Evolutionary conservation across 2,329 filamentous ascomycete genomes (phyloP).

Genomic region (Nigrospora osmanthi): DNA sequence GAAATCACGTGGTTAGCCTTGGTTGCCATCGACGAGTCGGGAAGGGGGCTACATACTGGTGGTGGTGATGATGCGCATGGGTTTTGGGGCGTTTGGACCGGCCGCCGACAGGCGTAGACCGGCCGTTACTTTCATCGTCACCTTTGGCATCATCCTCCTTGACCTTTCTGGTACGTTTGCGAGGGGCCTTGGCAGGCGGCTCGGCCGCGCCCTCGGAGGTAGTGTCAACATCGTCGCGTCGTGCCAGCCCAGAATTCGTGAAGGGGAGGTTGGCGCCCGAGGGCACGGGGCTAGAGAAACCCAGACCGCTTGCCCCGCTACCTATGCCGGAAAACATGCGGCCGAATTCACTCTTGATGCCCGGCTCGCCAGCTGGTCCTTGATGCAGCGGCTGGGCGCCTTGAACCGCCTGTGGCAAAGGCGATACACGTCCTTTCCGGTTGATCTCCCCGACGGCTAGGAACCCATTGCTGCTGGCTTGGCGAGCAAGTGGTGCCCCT

Average conservation of each 20-base stretch:
- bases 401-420: conserved; percentile 87
- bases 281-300: conserved; percentile 42
- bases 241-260: conserved; percentile 32
- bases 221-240: conserved; percentile 45
- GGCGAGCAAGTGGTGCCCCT: conserved; percentile 42
- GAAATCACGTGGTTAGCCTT: too few relatives aligned
- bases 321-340: conserved; percentile 93
- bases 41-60: conserved; percentile 48
- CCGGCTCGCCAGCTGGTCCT: conserved; percentile 73
- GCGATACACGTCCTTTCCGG: conserved; percentile 76
- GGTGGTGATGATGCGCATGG: conserved; percentile 54
- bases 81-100: conserved; percentile 63
- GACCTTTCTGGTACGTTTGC: conserved; percentile 55
- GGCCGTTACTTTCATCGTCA: conserved; percentile 60
- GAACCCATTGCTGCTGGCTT: conserved; percentile 55
- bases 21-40: neutral
- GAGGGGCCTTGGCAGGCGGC: conserved; percentile 33
- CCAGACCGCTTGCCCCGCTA: conserved; percentile 43
- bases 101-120: conserved; percentile 48
- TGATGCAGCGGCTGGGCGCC: conserved; percentile 77
- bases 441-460: conserved; percentile 76
- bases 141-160: conserved; percentile 65
- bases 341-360: conserved; percentile 91
- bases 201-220: conserved; percentile 37
- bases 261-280: conserved; percentile 36